phyloP scores from a whole-genome alignment of 192 early-diverging fungal species.

The Phlyctochytrium arcticum region DNA sequence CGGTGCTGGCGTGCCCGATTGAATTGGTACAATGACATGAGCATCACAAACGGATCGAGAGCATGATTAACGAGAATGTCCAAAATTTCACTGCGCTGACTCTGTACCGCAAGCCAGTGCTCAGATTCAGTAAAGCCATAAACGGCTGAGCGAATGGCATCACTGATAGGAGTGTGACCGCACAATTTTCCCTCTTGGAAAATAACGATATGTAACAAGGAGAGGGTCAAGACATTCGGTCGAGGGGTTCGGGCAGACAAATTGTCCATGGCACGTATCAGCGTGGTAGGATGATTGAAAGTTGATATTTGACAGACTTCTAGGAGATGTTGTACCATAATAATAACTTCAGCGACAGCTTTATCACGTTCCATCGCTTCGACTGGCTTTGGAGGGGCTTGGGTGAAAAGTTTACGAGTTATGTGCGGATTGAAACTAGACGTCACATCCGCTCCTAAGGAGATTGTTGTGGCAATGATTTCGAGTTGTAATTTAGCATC shows the following conservation, averaged over 20 bases:
- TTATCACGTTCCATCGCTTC: conserved; percentile 40
- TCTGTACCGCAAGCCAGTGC: not conserved
- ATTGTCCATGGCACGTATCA: not conserved
- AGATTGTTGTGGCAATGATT: not conserved
- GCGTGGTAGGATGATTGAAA: not conserved
- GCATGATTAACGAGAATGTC: not conserved
- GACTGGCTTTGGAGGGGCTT: conserved; percentile 61
- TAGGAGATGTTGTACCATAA: conserved; percentile 3
- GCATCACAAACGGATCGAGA: conserved; percentile 46
- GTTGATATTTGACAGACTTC: conserved; percentile 1
- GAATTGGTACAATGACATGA: conserved; percentile 49
- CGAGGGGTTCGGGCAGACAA: conserved; percentile 29
- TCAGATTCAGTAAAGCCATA: not conserved
- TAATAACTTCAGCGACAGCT: conserved; percentile 16
- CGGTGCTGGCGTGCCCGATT: conserved; percentile 61
- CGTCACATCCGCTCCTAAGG: not conserved
- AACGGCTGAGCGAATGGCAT: not conserved
- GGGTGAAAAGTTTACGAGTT: conserved; percentile 57
- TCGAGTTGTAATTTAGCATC: not conserved
- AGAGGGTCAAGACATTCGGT: conserved; percentile 38
- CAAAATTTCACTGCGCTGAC: not conserved
- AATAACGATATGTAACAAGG: conserved; percentile 10
- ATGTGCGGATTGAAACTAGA: conserved; percentile 56
- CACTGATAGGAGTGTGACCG: not conserved
- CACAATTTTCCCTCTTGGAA: conserved; percentile 11